Evolutionary conservation across 768 basidiomycete species (phyloP).

Genomic region (Psilocybe cyanescens): DNA sequence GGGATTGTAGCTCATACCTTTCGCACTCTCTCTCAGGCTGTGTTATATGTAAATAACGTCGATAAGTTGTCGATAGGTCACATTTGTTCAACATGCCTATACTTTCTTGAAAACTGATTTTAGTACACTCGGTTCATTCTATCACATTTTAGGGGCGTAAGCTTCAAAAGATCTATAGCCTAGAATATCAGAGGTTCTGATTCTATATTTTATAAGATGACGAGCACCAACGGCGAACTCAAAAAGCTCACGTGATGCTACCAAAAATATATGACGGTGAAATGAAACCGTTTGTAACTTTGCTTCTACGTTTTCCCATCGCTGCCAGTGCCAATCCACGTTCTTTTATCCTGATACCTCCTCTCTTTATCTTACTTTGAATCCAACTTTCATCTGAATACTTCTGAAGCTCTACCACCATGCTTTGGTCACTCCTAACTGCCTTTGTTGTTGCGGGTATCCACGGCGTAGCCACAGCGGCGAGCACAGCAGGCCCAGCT

Average conservation of each 20-base stretch:
- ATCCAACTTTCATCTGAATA: not conserved
- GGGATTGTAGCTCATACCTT: too few species aligned
- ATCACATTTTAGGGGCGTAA: too few species aligned
- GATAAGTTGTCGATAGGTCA: too few species aligned
- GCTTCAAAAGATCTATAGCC: too few species aligned
- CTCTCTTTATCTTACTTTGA: not conserved
- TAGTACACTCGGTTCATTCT: too few species aligned
- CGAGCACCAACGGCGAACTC: too few species aligned
- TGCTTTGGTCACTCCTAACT: conserved; percentile 25
- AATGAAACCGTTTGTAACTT: not conserved
- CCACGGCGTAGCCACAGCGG: conserved; percentile 20
- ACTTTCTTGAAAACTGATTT: too few species aligned
- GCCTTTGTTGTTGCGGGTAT: conserved; percentile 19
- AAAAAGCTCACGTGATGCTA: not conserved
- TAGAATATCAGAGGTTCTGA: too few species aligned
- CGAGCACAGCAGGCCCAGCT: conserved; percentile 24
- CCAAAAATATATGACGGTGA: not conserved
- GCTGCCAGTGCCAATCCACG: not conserved
- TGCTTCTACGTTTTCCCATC: not conserved
- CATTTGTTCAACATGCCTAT: too few species aligned
- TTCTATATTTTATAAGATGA: too few species aligned
- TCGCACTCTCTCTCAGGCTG: too few species aligned
- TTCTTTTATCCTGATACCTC: not conserved
- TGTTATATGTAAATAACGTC: too few species aligned
- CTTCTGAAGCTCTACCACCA: not conserved